Conservation (phyloP, 1,139 yeast genomes). For the Sugiyamaella pinicola region DNA sequence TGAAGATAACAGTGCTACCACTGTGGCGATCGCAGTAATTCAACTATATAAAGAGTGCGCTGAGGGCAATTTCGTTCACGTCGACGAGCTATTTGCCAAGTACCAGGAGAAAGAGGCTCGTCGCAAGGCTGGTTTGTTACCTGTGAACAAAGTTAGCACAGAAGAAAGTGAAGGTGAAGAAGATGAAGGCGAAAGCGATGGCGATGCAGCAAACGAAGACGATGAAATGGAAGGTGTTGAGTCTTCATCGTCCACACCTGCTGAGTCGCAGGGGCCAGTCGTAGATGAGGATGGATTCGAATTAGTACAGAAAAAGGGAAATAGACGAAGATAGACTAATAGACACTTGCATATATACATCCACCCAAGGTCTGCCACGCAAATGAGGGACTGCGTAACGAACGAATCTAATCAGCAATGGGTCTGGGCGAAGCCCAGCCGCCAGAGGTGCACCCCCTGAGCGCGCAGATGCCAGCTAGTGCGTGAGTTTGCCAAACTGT, state of each 20-base stretch:
- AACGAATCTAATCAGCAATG: not conserved
- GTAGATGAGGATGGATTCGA: constrained; percentile 95
- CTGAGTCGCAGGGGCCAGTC: constrained; percentile 55
- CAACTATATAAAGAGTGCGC: constrained; percentile 66
- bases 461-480: not conserved
- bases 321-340: constrained; percentile 13
- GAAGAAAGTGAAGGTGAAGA: constrained; percentile 56
- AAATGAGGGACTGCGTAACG: no score
- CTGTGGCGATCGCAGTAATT: constrained; percentile 67
- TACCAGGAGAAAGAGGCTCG: constrained; percentile 59
- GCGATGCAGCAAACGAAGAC: constrained; percentile 40
- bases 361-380: not conserved
- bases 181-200: constrained; percentile 49
- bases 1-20: constrained; percentile 85
- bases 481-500: constrained; percentile 33
- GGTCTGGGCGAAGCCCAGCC: constrained; percentile 15
- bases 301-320: constrained; percentile 60
- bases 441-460: constrained; percentile 6
- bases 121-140: constrained; percentile 43
- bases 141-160: constrained; percentile 40
- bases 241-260: constrained; percentile 30
- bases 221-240: constrained; percentile 37
- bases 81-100: constrained; percentile 60
- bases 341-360: not conserved
- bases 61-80: constrained; percentile 52